Evolutionary conservation across 306 rosid genomes (phyloP).

Genomic region (Carpinus fangiana): DNA sequence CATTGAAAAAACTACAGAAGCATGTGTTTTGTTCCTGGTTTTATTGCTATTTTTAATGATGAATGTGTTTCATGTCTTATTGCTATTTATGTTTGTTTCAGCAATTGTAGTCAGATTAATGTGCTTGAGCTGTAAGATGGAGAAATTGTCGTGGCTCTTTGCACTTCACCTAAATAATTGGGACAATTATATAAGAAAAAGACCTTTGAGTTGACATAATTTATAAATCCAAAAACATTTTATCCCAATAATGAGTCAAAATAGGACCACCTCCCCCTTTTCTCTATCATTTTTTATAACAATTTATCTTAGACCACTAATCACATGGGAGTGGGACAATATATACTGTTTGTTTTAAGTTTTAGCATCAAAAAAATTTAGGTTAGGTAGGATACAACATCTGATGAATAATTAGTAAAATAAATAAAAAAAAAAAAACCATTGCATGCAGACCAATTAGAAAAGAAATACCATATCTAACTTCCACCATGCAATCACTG

Average conservation of each 20-base stretch:
- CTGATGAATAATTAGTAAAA: constrained; percentile 19
- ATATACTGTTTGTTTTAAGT: constrained; percentile 4
- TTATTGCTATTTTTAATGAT: neutral
- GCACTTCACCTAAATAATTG: neutral
- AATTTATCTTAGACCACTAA: constrained; percentile 8
- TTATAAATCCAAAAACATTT: neutral
- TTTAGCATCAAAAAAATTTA: constrained; percentile 18
- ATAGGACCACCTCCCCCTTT: constrained; percentile 28
- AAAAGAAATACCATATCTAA: constrained; percentile 31
- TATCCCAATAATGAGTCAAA: constrained; percentile 15
- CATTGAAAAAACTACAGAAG: neutral
- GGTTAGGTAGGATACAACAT: constrained; percentile 47
- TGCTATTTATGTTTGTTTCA: too few relatives aligned
- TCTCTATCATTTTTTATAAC: constrained; percentile 16
- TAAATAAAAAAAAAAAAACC: constrained; percentile 5
- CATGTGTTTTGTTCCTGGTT: neutral
- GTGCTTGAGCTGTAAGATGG: neutral
- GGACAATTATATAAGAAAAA: neutral
- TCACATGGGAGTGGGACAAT: constrained; percentile 17
- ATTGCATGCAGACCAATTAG: constrained; percentile 3
- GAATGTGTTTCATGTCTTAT: neutral
- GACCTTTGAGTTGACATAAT: constrained; percentile 6
- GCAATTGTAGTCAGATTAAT: neutral
- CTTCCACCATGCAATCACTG: constrained; percentile 10
- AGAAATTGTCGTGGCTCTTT: neutral